Conservation (phyloP, 768 basidiomycete species). For the Thelephora aurantiotincta region DNA sequence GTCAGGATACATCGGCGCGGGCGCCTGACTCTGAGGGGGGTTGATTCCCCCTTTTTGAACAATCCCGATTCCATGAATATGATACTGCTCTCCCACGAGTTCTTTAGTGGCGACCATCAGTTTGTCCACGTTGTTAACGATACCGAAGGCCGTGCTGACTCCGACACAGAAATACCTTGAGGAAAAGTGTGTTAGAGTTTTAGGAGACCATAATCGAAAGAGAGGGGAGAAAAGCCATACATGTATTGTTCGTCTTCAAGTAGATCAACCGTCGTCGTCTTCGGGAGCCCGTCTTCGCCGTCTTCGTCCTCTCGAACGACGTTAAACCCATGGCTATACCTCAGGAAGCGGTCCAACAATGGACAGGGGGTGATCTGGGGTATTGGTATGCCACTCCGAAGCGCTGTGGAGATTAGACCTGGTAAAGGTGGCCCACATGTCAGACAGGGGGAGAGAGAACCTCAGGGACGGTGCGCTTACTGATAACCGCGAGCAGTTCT, state of each 20-base stretch:
- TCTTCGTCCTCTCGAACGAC: conserved; percentile 59
- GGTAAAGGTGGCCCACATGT: background rate
- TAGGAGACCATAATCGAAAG: background rate
- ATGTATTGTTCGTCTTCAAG: conserved; percentile 68
- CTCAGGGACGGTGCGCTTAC: conserved; percentile 21
- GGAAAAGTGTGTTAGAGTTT: background rate
- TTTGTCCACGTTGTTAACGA: conserved; percentile 61
- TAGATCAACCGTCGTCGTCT: conserved; percentile 56
- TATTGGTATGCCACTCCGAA: conserved; percentile 60
- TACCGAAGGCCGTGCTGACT: conserved; percentile 50
- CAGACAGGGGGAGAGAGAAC: background rate
- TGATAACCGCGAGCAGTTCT: conserved; percentile 71
- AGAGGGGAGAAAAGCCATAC: conserved; percentile 26
- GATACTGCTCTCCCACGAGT: conserved; percentile 76
- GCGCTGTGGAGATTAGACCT: conserved; percentile 68
- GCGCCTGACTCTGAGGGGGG: no score
- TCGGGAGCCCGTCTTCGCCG: conserved; percentile 62
- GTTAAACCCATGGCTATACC: conserved; percentile 41
- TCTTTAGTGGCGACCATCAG: conserved; percentile 77
- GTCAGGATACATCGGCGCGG: no score
- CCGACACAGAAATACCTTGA: conserved; percentile 58
- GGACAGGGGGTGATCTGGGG: conserved; percentile 84
- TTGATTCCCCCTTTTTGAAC: conserved; percentile 4
- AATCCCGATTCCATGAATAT: conserved; percentile 55
- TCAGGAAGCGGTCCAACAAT: conserved; percentile 31